A percentile compares a stretch with the other conserved stretches of the same genome.
phyloP scores from a whole-genome alignment of 495 filamentous ascomycete genomes.

The Trichoderma asperelloides region DNA sequence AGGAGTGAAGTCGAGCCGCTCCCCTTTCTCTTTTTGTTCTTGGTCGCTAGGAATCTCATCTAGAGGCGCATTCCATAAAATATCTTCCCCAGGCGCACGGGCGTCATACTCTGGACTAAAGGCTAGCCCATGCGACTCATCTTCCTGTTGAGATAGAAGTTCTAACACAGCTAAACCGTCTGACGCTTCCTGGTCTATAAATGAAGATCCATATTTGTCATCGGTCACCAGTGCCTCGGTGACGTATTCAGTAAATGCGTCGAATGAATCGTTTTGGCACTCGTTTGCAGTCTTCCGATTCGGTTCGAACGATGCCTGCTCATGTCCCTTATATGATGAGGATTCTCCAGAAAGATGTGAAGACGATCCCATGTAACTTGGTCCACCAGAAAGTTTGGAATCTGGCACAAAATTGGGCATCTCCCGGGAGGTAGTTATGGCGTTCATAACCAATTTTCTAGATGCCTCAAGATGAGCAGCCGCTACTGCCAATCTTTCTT shows the following conservation, averaged over 20 bases:
- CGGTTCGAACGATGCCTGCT: background rate
- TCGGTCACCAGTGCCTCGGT: background rate
- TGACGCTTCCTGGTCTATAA: background rate
- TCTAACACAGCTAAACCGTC: background rate
- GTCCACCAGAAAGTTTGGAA: background rate
- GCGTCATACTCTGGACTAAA: background rate
- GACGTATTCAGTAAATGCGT: background rate
- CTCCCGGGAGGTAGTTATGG: background rate
- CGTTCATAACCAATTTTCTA: background rate
- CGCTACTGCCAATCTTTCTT: background rate
- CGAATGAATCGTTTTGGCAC: background rate
- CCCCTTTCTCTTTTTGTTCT: background rate
- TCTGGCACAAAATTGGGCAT: background rate
- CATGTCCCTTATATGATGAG: background rate
- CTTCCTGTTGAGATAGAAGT: background rate
- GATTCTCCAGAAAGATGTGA: background rate
- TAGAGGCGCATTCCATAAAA: background rate
- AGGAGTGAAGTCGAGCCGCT: background rate
- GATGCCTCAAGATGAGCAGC: background rate
- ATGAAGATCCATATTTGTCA: background rate
- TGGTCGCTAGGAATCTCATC: background rate
- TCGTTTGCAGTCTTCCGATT: background rate
- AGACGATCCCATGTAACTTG: background rate
- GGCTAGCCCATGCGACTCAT: background rate
- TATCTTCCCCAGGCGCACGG: background rate